Conservation (phyloP, 108 stramenopile species). For the Cyclostephanos invisitatus region DNA sequence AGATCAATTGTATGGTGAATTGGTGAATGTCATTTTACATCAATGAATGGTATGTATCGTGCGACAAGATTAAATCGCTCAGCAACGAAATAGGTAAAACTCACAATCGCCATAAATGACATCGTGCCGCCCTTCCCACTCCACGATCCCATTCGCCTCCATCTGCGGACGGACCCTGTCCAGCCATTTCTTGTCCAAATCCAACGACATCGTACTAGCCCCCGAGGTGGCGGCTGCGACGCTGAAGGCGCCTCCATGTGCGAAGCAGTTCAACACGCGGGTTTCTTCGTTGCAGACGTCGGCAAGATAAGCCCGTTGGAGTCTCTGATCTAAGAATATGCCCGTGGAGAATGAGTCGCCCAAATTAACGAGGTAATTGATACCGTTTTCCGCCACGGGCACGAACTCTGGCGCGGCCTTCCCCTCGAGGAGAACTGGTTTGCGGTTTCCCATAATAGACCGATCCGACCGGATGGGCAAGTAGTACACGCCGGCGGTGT, state of each 20-base stretch:
- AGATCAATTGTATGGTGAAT: neutral
- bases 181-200: conserved; percentile 84
- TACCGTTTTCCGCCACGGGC: conserved; percentile 70
- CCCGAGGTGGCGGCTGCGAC: conserved; percentile 74
- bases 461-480: conserved; percentile 65
- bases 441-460: conserved; percentile 59
- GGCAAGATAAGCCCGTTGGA: conserved; percentile 74
- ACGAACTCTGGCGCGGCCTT: conserved; percentile 64
- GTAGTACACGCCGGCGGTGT: conserved; percentile 78
- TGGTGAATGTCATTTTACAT: neutral
- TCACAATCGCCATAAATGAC: conserved; percentile 84
- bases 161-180: conserved; percentile 75
- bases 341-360: conserved; percentile 83
- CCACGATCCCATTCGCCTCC: conserved; percentile 73
- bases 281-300: conserved; percentile 65
- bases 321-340: conserved; percentile 81
- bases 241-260: conserved; percentile 82
- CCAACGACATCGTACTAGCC: conserved; percentile 73
- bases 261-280: conserved; percentile 82
- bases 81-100: conserved; percentile 3
- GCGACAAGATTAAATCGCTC: neutral
- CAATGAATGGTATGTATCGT: neutral
- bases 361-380: conserved; percentile 66
- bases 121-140: conserved; percentile 77
- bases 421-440: conserved; percentile 72